A percentile compares a stretch with the other conserved stretches of the same genome.
These are phyloP conservation scores for Fragaria iinumae DNA, from an alignment of 306 rosid genomes.

Conservation along the genomic window DNA sequence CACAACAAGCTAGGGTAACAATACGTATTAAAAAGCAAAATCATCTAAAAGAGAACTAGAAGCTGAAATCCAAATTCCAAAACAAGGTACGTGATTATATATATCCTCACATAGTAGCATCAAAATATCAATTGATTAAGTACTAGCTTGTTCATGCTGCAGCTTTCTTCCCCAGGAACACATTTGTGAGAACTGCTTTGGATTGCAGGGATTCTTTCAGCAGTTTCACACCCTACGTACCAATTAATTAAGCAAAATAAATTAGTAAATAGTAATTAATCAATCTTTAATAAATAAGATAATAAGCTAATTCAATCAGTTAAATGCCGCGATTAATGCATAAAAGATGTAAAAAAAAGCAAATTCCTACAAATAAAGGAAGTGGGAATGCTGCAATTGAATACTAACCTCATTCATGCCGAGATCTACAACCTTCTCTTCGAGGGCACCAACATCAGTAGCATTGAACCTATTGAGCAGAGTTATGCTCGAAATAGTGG, in stretches of 20 bases:
- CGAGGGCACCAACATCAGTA: neutral
- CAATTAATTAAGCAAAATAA: neutral
- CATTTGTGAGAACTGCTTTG: neutral
- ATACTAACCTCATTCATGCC: neutral
- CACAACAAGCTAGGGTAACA: too few relatives aligned
- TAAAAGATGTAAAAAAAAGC: neutral
- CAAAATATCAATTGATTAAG: too few relatives aligned
- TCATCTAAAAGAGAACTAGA: too few relatives aligned
- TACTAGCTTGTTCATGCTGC: too few relatives aligned
- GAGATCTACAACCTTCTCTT: neutral
- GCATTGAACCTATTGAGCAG: neutral
- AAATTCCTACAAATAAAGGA: too few relatives aligned
- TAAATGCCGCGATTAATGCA: neutral
- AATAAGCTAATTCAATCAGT: neutral
- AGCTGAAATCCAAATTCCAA: too few relatives aligned
- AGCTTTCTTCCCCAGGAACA: constrained; percentile 2
- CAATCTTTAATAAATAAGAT: neutral
- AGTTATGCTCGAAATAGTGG: neutral
- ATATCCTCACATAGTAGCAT: too few relatives aligned
- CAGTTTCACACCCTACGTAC: neutral
- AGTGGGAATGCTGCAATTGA: too few relatives aligned
- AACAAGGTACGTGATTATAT: too few relatives aligned
- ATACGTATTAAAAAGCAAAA: too few relatives aligned
- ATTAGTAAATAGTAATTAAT: neutral
- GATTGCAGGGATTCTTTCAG: neutral